Evolutionary conservation across 2,329 filamentous ascomycete species (phyloP), one percentile per base, ranked within the genome.

Genomic region (Blastomyces emzantsi): DNA sequence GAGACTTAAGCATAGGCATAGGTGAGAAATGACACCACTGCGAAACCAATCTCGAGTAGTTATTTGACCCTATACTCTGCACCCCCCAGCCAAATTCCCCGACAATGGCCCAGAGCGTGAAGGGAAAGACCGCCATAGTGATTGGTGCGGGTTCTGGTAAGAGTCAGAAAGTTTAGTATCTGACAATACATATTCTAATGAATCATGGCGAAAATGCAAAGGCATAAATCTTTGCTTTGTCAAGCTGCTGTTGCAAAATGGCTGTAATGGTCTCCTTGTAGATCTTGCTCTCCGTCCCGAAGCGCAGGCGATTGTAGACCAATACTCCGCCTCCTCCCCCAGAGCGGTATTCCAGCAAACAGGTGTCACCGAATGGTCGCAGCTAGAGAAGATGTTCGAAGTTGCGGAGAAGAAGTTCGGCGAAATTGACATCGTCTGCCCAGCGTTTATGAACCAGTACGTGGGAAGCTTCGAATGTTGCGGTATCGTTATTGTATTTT

Each of bases 61-160:
- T 47, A 9, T 47, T 47, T 47, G 45, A 47, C 19, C 1, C 9
- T 19, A 47, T 9, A 33, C 30, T 56, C 17, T 33, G 28, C 8
- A 19, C 39, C 52, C 17, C 17, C 8, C 4, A 22, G 3, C 17
- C 36, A 55, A 6, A 36, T 11, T 36, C 22, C 19, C n/a, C n/a
- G 22, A 59, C 9, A 45, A 78, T 79, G 76, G 73, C 75, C 33
- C 66, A 73, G 62, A 74, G 74, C 17, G 76, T 82, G 25, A 68
- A 75, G 61, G 78, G 76, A 60, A 80, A 78, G 69, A 78, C 80
- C 15, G 82, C 82, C 15, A 81, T 84, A 57, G 73, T 84, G 39
- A 84, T 82, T 13, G 82, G 82, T 41, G 82, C 80, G 49, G 82
- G 82, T 33, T 83, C 81, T 57, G 82, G 81, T 79, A 71, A 65